Evolutionary conservation across 495 filamentous ascomycete genomes (phyloP).

Genomic region (Friedmanniomyces simplex): DNA sequence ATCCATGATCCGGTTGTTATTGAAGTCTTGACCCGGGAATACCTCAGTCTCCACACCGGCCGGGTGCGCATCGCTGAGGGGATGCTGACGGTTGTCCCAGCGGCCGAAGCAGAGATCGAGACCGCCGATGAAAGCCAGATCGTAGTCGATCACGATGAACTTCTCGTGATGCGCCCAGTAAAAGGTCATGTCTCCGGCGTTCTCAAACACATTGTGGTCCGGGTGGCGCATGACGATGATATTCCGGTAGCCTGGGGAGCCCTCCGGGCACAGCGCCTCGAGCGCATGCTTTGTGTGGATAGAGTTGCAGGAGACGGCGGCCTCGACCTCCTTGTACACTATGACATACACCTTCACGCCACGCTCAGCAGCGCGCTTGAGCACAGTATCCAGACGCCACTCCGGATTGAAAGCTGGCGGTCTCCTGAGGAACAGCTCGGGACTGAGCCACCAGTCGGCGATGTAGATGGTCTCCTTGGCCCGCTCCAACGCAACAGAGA

Average conservation of each 20-base stretch:
- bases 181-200: conserved; percentile 91
- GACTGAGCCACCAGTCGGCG: conserved; percentile 93
- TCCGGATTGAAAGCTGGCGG: conserved; percentile 71
- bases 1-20: conserved; percentile 87
- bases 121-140: conserved; percentile 81
- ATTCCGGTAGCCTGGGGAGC: conserved; percentile 69
- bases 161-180: conserved; percentile 99
- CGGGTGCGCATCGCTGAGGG: conserved; percentile 78
- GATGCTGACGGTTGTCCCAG: conserved; percentile 82
- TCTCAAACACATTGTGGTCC: conserved; percentile 90
- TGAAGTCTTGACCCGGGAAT: conserved; percentile 94
- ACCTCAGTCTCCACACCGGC: conserved; percentile 70
- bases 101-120: conserved; percentile 94
- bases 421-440: conserved; percentile 80
- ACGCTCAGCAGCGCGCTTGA: conserved; percentile 80
- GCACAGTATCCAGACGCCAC: conserved; percentile 76
- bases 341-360: conserved; percentile 93
- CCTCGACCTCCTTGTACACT: conserved; percentile 81
- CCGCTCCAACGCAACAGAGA: conserved; percentile 73
- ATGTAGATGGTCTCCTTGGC: conserved; percentile 94
- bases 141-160: conserved; percentile 87
- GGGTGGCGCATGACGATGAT: conserved; percentile 86
- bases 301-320: conserved; percentile 85
- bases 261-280: conserved; percentile 68
- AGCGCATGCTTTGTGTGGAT: conserved; percentile 86